These are phyloP conservation scores for Albatrellus ellisii DNA, from an alignment of 768 basidiomycete species.

Conservation along the genomic window DNA sequence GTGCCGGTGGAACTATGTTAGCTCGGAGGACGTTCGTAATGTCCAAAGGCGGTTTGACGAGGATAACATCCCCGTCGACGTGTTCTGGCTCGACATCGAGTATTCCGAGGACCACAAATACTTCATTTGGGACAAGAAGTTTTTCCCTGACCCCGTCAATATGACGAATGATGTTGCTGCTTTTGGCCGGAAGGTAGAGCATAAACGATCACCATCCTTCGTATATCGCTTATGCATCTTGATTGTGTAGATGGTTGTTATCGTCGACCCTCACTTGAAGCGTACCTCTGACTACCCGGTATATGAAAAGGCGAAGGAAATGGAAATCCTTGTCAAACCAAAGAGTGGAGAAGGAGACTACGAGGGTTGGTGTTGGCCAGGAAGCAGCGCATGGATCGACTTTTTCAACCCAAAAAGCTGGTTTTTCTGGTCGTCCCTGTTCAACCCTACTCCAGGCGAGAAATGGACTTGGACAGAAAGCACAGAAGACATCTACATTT, in stretches of 20 bases:
- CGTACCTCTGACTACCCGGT: constrained; percentile 67
- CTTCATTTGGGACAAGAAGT: constrained; percentile 90
- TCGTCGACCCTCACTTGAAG: constrained; percentile 94
- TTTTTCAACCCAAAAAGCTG: constrained; percentile 87
- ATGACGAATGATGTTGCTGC: constrained; percentile 88
- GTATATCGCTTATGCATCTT: constrained; percentile 6
- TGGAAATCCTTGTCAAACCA: constrained; percentile 72
- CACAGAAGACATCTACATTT: constrained; percentile 78
- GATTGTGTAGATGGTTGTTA: constrained; percentile 81
- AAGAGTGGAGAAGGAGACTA: constrained; percentile 73
- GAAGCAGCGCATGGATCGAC: constrained; percentile 93
- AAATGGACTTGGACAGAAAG: constrained; percentile 72
- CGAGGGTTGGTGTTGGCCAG: constrained; percentile 99
- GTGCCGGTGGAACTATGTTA: constrained; percentile 96
- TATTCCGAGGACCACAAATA: constrained; percentile 91
- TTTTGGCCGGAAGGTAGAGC: constrained; percentile 65
- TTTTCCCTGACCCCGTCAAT: constrained; percentile 87
- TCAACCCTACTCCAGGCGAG: constrained; percentile 44
- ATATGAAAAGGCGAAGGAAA: constrained; percentile 73
- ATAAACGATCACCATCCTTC: neutral
- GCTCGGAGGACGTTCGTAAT: constrained; percentile 71
- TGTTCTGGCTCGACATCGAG: constrained; percentile 96
- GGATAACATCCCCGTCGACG: constrained; percentile 89
- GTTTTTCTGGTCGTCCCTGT: constrained; percentile 85
- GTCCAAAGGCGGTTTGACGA: constrained; percentile 88